A percentile compares a stretch with the other conserved stretches of the same genome.
phyloP scores from a whole-genome alignment of 2,329 filamentous ascomycete genomes.

The Nemania diffusa region DNA sequence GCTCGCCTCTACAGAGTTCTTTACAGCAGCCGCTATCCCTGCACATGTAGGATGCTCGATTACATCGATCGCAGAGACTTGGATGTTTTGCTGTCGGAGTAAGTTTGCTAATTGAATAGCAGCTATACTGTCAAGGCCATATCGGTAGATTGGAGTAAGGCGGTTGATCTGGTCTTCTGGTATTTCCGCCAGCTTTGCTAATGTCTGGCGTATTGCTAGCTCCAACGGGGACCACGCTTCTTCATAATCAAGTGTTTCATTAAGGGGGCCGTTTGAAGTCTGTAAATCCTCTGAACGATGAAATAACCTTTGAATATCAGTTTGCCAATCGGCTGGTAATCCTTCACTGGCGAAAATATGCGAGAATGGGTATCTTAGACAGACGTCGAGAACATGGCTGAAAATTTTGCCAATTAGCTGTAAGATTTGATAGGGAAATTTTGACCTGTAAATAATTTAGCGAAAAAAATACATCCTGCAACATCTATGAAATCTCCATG shows the following conservation, averaged over 20 bases:
- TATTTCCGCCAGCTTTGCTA: slow-evolving; percentile 68
- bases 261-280: not conserved
- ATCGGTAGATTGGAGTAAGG: slow-evolving; percentile 80
- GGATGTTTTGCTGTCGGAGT: slow-evolving; percentile 68
- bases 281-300: not conserved
- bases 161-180: slow-evolving; percentile 62
- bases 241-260: not conserved
- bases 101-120: slow-evolving; percentile 79
- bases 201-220: slow-evolving; percentile 61
- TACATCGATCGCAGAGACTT: slow-evolving; percentile 76
- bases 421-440: slow-evolving; percentile 40
- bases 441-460: slow-evolving; percentile 41
- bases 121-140: slow-evolving; percentile 93
- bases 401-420: slow-evolving; percentile 46
- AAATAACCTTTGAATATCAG: slow-evolving; percentile 42
- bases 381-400: slow-evolving; percentile 41
- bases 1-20: not conserved
- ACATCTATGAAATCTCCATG: not conserved
- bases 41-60: slow-evolving; percentile 68
- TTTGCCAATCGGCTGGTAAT: slow-evolving; percentile 39
- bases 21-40: slow-evolving; percentile 43
- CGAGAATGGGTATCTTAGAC: slow-evolving; percentile 48
- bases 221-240: slow-evolving; percentile 55
- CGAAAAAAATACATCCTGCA: not conserved
- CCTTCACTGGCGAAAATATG: slow-evolving; percentile 33